phyloP scores from a whole-genome alignment of 345 rosid species.

The Salix udensis region DNA sequence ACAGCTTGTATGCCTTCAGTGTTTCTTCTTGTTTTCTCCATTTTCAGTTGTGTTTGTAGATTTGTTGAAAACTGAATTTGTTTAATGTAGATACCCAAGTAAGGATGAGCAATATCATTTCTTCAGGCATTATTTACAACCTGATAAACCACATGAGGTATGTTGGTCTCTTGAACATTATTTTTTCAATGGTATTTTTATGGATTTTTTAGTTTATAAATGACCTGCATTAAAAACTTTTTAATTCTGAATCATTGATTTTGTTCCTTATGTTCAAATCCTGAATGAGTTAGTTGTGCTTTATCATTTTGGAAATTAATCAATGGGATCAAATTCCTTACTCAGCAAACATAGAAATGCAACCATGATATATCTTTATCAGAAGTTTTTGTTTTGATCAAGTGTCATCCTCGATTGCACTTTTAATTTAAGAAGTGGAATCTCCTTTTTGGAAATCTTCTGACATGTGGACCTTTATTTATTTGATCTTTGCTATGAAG shows the following conservation, averaged over 20 bases:
- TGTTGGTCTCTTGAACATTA: background rate
- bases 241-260: background rate
- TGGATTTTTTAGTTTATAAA: background rate
- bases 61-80: slow-evolving; percentile 20
- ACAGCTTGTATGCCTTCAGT: slow-evolving; percentile 54
- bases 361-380: background rate
- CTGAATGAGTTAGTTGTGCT: background rate
- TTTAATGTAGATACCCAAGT: slow-evolving; percentile 62
- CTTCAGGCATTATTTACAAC: slow-evolving; percentile 75
- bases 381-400: background rate
- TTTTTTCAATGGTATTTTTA: background rate
- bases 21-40: slow-evolving; percentile 6
- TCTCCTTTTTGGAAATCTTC: background rate
- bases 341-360: background rate
- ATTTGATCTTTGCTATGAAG: background rate
- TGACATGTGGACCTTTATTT: background rate
- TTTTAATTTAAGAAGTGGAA: background rate
- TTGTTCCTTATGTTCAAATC: background rate
- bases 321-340: background rate
- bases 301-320: background rate
- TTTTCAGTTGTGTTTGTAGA: background rate
- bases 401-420: background rate
- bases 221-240: background rate
- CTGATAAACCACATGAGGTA: slow-evolving; percentile 72
- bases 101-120: slow-evolving; percentile 81